Percentiles rank a stretch among this genome's conserved stretches.
Conservation (phyloP, 352 stramenopile species). For the Thalassiosira delicatula region DNA sequence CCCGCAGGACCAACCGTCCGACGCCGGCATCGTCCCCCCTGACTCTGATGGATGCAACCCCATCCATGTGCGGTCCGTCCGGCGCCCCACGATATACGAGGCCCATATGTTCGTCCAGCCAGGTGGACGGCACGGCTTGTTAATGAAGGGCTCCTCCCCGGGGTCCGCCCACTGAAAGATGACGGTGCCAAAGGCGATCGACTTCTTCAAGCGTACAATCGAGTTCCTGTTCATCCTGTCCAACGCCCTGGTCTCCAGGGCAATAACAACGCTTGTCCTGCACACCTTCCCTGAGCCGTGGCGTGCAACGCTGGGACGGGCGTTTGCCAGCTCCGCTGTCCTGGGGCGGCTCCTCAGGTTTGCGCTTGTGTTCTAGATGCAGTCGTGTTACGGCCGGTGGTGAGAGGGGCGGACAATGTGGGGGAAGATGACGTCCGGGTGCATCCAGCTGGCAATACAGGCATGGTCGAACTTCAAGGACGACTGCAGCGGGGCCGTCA, state of each 20-base stretch:
- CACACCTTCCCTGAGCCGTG: slow-evolving; percentile 13
- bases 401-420: slow-evolving; percentile 71
- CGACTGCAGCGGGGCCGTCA: too few species aligned
- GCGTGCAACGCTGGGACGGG: slow-evolving; percentile 14
- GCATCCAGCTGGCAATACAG: too few species aligned
- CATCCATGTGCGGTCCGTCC: too few species aligned
- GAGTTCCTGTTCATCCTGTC: slow-evolving; percentile 28
- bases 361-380: slow-evolving; percentile 76
- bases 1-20: background rate
- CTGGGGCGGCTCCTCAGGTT: slow-evolving; percentile 40
- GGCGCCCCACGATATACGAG: too few species aligned
- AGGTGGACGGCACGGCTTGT: slow-evolving; percentile 24
- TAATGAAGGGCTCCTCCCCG: too few species aligned
- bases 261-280: slow-evolving; percentile 33
- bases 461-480: too few species aligned
- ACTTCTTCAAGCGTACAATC: slow-evolving; percentile 43
- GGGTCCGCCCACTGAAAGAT: too few species aligned
- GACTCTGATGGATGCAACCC: too few species aligned
- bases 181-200: slow-evolving; percentile 40
- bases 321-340: slow-evolving; percentile 6
- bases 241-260: slow-evolving; percentile 14
- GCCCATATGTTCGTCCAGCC: slow-evolving; percentile 27
- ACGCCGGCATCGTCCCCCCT: slow-evolving; percentile 22
- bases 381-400: slow-evolving; percentile 73
- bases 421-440: slow-evolving; percentile 49